Conservation (phyloP, 208 protist species). For the Chromosphaera perkinsii region DNA sequence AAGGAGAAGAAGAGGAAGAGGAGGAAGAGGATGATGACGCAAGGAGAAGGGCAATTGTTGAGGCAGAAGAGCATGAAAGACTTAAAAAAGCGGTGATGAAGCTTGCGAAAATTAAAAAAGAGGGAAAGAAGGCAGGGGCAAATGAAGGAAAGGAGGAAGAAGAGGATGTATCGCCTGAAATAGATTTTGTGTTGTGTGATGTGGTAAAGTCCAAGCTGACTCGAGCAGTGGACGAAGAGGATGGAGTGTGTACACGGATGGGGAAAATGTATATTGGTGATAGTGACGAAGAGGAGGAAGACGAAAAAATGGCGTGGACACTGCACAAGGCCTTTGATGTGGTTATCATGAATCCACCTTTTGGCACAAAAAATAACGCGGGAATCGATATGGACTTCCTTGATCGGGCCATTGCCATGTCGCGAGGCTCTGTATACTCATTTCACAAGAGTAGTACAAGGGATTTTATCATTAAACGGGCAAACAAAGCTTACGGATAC, state of each 20-base stretch:
- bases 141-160: too few species aligned
- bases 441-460: slow-evolving; percentile 19
- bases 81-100: too few species aligned
- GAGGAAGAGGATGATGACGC: neutral
- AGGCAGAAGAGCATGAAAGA: too few species aligned
- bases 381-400: slow-evolving; percentile 52
- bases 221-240: too few species aligned
- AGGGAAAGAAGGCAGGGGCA: too few species aligned
- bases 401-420: slow-evolving; percentile 11
- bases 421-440: slow-evolving; percentile 3
- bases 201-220: too few species aligned
- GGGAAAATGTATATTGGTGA: slow-evolving; percentile 20
- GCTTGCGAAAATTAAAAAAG: too few species aligned
- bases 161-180: too few species aligned
- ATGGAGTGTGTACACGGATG: too few species aligned
- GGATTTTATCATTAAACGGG: slow-evolving; percentile 15
- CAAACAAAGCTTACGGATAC: slow-evolving; percentile 34
- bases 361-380: slow-evolving; percentile 48
- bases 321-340: slow-evolving; percentile 29
- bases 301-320: neutral
- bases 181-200: too few species aligned
- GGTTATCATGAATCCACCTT: slow-evolving; percentile 58
- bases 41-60: too few species aligned
- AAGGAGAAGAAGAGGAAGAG: too few species aligned
- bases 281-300: neutral